phyloP scores from a whole-genome alignment of 148 eudicot genomes.

The Salicornia ramosissima region DNA sequence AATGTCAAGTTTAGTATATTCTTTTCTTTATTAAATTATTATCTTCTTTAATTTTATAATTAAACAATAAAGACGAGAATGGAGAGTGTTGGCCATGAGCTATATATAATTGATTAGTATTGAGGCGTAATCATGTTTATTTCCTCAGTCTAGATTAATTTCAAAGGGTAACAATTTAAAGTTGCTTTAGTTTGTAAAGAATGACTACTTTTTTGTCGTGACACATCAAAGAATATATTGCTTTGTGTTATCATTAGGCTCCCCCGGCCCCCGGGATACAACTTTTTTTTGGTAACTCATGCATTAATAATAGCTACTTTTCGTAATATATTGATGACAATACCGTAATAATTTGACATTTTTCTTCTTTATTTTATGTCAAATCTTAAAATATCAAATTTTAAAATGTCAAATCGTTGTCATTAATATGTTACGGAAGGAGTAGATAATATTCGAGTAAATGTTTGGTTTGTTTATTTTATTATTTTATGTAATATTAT shows the following conservation, averaged over 20 bases:
- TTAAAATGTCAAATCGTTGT: too few species aligned
- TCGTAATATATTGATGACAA: too few species aligned
- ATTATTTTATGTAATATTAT: too few species aligned
- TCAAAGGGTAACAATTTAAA: not conserved
- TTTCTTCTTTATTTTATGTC: too few species aligned
- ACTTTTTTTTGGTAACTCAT: not conserved
- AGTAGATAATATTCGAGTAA: too few species aligned
- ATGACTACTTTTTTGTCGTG: constrained; percentile 14
- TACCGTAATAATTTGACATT: too few species aligned
- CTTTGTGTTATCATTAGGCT: constrained; percentile 19
- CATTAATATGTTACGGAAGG: too few species aligned
- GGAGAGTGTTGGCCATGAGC: not conserved
- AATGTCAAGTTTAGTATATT: constrained; percentile 16
- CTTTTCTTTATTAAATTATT: not conserved
- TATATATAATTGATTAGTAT: not conserved
- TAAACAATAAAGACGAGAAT: not conserved
- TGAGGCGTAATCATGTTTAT: constrained; percentile 7
- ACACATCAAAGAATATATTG: constrained; percentile 10
- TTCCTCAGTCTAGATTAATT: not conserved
- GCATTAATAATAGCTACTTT: too few species aligned
- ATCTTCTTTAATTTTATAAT: not conserved
- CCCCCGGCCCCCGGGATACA: constrained; percentile 2
- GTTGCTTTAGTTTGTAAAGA: constrained; percentile 13
- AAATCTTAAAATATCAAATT: too few species aligned
- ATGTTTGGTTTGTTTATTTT: too few species aligned